Conservation (phyloP, 2,329 filamentous ascomycete species). For the Hortaea werneckii region DNA sequence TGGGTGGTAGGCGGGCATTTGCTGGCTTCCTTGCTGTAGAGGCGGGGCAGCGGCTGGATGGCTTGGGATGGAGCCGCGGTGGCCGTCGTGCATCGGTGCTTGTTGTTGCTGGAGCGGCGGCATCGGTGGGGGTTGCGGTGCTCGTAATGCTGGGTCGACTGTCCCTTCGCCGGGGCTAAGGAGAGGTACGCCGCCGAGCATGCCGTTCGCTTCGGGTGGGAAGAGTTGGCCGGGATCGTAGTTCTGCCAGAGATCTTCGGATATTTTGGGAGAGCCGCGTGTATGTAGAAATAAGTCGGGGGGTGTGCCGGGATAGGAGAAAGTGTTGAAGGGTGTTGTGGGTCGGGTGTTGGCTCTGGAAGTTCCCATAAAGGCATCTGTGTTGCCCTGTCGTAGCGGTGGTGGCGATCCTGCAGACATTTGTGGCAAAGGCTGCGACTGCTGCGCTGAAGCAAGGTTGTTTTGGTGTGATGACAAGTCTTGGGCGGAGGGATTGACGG, state of each 20-base stretch:
- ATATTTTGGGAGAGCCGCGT: conserved; percentile 83
- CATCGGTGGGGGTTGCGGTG: conserved; percentile 25
- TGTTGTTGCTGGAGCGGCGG: conserved; percentile 14
- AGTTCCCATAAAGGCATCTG: conserved; percentile 72
- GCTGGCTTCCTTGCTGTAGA: conserved; percentile 8
- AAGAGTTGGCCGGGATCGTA: conserved; percentile 97
- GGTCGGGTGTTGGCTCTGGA: conserved; percentile 78
- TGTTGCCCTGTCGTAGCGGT: conserved; percentile 45
- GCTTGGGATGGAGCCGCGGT: conserved; percentile 1
- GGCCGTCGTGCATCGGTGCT: conserved; percentile 12
- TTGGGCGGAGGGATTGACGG: conserved; percentile 55
- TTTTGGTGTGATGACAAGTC: conserved; percentile 30
- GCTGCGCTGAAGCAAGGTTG: conserved; percentile 14
- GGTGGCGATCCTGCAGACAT: conserved; percentile 56
- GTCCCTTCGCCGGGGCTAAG: conserved; percentile 50
- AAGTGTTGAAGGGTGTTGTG: conserved; percentile 86
- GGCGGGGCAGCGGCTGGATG: conserved; percentile 5
- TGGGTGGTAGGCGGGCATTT: conserved; percentile 12
- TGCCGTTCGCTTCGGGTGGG: conserved; percentile 71
- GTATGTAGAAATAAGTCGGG: conserved; percentile 94
- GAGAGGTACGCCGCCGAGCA: conserved; percentile 47
- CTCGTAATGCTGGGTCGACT: conserved; percentile 57
- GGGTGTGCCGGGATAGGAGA: conserved; percentile 78
- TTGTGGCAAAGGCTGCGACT: conserved; percentile 33
- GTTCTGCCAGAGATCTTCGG: conserved; percentile 93